Evolutionary conservation across 1,284 basidiomycete genomes (phyloP).

Genomic region (Stygiomarasmius scandens): DNA sequence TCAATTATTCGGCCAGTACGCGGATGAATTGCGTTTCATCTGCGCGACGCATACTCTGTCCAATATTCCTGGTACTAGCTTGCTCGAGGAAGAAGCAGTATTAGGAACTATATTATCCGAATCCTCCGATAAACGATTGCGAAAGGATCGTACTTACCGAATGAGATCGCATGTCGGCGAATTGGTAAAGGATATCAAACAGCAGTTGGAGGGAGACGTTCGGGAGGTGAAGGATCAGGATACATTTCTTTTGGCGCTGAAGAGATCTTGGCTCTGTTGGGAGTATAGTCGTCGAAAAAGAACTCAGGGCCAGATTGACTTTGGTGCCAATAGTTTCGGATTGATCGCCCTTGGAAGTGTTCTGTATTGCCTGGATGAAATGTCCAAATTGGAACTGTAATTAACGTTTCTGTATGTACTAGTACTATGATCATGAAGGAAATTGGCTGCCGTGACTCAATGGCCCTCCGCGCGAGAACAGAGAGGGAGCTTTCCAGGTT

Average conservation of each 20-base stretch:
- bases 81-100: constrained; percentile 74
- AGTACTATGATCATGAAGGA: too few species aligned
- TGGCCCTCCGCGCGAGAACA: too few species aligned
- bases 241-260: constrained; percentile 46
- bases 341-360: constrained; percentile 62
- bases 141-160: constrained; percentile 59
- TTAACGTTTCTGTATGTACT: too few species aligned
- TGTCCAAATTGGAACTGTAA: too few species aligned
- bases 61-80: constrained; percentile 51
- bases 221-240: constrained; percentile 22
- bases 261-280: constrained; percentile 68
- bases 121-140: constrained; percentile 59
- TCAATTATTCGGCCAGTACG: constrained; percentile 53
- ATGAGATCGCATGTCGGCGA: constrained; percentile 63
- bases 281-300: constrained; percentile 39
- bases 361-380: constrained; percentile 57
- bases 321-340: constrained; percentile 70
- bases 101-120: constrained; percentile 71
- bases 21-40: constrained; percentile 68
- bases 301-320: constrained; percentile 35
- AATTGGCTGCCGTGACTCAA: too few species aligned
- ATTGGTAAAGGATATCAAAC: constrained; percentile 54
- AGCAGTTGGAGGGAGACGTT: constrained; percentile 37
- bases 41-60: constrained; percentile 70
- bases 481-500: too few species aligned